Percentiles rank a stretch among this genome's conserved stretches.
Conservation (phyloP, 2,329 filamentous ascomycete species). For the Xylogone sp. region DNA sequence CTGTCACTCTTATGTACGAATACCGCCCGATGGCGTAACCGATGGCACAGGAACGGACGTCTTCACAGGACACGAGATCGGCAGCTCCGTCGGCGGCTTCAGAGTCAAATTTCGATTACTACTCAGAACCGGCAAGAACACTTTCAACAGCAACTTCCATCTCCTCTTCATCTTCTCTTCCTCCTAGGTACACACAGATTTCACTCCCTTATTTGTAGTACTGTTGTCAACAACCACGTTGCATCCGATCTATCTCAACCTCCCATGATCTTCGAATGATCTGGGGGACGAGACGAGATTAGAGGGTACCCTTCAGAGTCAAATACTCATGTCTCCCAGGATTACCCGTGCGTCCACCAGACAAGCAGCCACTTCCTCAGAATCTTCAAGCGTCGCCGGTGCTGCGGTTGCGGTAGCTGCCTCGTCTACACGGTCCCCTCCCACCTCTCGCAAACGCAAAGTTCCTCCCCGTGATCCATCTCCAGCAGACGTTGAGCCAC, state of each 20-base stretch:
- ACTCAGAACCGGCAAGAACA: conserved; percentile 4
- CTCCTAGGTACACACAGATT: conserved; percentile 6
- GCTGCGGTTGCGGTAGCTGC: conserved; percentile 29
- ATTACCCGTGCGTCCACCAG: conserved; percentile 93
- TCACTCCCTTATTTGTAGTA: conserved; percentile 1
- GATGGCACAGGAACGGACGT: conserved; percentile 12
- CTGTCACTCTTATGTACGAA: background rate
- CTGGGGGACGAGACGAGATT: conserved; percentile 7
- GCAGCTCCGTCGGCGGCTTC: conserved; percentile 6
- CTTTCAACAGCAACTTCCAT: conserved; percentile 2
- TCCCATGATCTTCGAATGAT: conserved; percentile 6
- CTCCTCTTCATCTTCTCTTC: conserved; percentile 6
- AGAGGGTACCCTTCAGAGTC: conserved; percentile 9
- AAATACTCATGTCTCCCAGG: conserved; percentile 89
- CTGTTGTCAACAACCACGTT: conserved; percentile 4
- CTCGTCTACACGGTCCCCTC: conserved; percentile 40
- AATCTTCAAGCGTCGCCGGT: conserved; percentile 29
- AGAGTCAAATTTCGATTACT: background rate
- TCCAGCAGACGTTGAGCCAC: conserved; percentile 33
- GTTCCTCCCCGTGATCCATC: conserved; percentile 50
- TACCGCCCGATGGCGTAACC: conserved; percentile 11
- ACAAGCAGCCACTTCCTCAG: conserved; percentile 63
- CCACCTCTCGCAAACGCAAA: conserved; percentile 73
- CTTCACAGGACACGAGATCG: conserved; percentile 10
- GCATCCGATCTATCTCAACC: conserved; percentile 6